Evolutionary conservation across 108 stramenopile genomes (phyloP).

Genomic region (Stephanodiscus minutulus): DNA sequence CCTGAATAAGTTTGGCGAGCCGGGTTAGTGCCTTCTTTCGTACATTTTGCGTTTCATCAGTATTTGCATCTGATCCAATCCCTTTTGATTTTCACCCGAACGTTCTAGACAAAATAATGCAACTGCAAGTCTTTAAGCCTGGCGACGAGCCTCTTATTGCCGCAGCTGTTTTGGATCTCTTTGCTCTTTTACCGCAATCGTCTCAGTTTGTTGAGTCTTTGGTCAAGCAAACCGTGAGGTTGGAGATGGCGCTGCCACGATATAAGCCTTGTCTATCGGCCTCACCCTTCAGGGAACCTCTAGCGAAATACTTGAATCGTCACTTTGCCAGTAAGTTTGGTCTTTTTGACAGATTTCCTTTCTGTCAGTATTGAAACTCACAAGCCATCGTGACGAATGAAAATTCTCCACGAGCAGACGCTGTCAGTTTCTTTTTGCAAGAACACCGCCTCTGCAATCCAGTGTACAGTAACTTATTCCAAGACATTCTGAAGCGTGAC

Average conservation of each 20-base stretch:
- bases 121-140: slow-evolving; percentile 61
- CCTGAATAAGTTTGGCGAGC: slow-evolving; percentile 79
- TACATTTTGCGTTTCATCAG: neutral
- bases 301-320: slow-evolving; percentile 79
- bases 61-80: neutral
- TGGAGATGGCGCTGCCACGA: slow-evolving; percentile 63
- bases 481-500: slow-evolving; percentile 59
- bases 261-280: slow-evolving; percentile 50
- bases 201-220: slow-evolving; percentile 84
- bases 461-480: slow-evolving; percentile 80
- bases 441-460: slow-evolving; percentile 71
- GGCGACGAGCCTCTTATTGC: slow-evolving; percentile 82
- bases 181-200: slow-evolving; percentile 70
- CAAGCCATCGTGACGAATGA: neutral
- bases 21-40: slow-evolving; percentile 15
- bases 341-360: neutral
- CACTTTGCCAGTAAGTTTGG: slow-evolving; percentile 55
- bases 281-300: slow-evolving; percentile 76
- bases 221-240: slow-evolving; percentile 73
- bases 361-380: neutral
- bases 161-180: slow-evolving; percentile 74
- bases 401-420: slow-evolving; percentile 18
- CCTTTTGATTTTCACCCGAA: neutral
- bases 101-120: slow-evolving; percentile 47
- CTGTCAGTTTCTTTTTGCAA: slow-evolving; percentile 66